Evolutionary conservation across 2,329 filamentous ascomycete species (phyloP).

Genomic region (Fusarium sp.): DNA sequence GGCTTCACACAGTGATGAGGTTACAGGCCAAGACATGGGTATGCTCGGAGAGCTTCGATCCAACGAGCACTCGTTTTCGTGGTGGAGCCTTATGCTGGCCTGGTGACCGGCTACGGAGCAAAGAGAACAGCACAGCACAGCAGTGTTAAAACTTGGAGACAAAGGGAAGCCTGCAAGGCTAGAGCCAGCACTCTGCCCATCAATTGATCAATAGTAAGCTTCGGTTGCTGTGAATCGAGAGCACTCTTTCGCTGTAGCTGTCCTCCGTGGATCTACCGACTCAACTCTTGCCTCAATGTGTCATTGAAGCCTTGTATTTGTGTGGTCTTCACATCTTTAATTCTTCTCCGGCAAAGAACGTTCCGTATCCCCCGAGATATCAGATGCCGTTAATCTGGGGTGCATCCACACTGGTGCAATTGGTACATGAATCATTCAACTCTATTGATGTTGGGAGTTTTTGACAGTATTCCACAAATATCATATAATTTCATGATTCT

Average conservation of each 20-base stretch:
- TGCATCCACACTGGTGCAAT: conserved; percentile 36
- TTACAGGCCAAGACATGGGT: conserved; percentile 22
- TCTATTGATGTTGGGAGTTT: background rate
- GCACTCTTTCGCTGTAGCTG: conserved; percentile 4
- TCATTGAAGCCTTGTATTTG: background rate
- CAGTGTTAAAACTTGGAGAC: background rate
- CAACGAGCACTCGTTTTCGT: conserved; percentile 35
- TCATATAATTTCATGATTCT: no score
- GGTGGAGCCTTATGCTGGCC: conserved; percentile 39
- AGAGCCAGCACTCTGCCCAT: conserved; percentile 11
- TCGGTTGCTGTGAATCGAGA: conserved; percentile 7
- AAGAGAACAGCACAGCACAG: conserved; percentile 18
- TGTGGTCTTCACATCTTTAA: conserved; percentile 5
- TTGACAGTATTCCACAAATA: background rate
- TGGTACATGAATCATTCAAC: background rate
- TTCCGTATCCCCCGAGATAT: conserved; percentile 33
- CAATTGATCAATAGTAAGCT: conserved; percentile 30
- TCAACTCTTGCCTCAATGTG: background rate
- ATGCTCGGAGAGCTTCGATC: conserved; percentile 27
- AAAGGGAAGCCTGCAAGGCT: background rate
- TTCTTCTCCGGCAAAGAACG: conserved; percentile 14
- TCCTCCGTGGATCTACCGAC: conserved; percentile 5
- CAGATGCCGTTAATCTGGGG: conserved; percentile 43
- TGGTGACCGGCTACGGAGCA: conserved; percentile 42
- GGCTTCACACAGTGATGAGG: background rate